Evolutionary conservation across 2,329 filamentous ascomycete species (phyloP).

Genomic region (Aaosphaeria pasadenensis): DNA sequence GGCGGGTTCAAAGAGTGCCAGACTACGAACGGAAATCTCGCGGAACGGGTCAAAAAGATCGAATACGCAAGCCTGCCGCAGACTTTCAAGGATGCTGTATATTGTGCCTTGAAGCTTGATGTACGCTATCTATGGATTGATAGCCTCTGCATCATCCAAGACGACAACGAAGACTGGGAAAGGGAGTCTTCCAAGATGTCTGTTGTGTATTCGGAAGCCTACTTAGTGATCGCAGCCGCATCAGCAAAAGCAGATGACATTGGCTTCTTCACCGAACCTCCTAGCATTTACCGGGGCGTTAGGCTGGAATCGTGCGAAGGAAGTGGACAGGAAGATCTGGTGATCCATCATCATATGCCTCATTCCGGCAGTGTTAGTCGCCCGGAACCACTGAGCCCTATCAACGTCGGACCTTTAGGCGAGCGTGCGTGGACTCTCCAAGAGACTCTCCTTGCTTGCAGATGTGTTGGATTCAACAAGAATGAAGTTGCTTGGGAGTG

Average conservation of each 20-base stretch:
- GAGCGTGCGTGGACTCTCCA: neutral
- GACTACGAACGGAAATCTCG: neutral
- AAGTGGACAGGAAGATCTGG: neutral
- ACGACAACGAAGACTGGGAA: neutral
- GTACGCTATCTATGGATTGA: neutral
- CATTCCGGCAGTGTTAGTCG: too few species aligned
- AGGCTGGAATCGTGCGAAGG: neutral
- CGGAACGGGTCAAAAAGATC: neutral
- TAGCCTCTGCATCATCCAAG: neutral
- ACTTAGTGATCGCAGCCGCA: neutral
- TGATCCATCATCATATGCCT: too few species aligned
- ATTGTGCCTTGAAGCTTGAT: neutral
- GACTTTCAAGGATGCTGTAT: neutral
- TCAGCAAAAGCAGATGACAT: neutral
- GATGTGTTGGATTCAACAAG: neutral
- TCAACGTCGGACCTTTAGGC: too few species aligned
- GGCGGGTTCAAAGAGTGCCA: neutral
- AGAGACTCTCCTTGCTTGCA: neutral
- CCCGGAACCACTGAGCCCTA: too few species aligned
- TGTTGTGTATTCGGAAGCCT: neutral
- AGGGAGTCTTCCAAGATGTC: neutral
- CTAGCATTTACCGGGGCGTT: neutral
- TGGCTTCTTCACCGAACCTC: neutral
- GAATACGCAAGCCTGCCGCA: neutral
- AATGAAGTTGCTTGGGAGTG: neutral